phyloP scores from a whole-genome alignment of 148 eudicot species.

The Silene uniflora region DNA sequence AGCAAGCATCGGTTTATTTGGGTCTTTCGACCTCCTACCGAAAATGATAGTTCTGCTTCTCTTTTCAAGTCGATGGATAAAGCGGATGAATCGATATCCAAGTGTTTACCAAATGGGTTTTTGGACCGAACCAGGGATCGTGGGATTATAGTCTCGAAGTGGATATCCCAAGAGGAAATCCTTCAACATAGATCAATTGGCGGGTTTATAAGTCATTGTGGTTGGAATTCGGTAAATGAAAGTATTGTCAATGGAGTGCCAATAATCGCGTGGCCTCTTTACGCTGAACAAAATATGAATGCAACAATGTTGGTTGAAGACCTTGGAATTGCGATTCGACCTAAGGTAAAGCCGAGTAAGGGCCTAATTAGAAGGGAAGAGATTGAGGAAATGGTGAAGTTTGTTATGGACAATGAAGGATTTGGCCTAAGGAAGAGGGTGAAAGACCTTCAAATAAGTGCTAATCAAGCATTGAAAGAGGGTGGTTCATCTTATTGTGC shows the following conservation, averaged over 20 bases:
- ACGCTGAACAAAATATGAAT: slow-evolving; percentile 41
- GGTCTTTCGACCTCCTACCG: slow-evolving; percentile 42
- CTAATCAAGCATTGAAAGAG: slow-evolving; percentile 13
- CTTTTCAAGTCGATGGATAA: not conserved
- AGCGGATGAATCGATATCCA: not conserved
- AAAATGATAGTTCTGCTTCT: slow-evolving; percentile 14
- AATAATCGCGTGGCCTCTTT: slow-evolving; percentile 43
- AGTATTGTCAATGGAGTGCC: slow-evolving; percentile 39
- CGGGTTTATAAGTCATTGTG: slow-evolving; percentile 41
- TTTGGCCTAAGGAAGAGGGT: slow-evolving; percentile 17
- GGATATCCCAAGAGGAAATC: slow-evolving; percentile 36
- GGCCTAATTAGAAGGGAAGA: slow-evolving; percentile 28
- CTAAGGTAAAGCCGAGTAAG: slow-evolving; percentile 17
- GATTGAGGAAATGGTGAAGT: slow-evolving; percentile 24
- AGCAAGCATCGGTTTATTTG: slow-evolving; percentile 46
- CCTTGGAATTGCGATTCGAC: slow-evolving; percentile 25
- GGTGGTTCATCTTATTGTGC: slow-evolving; percentile 23
- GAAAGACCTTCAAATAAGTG: slow-evolving; percentile 19
- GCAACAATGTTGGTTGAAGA: slow-evolving; percentile 26
- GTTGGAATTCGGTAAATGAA: slow-evolving; percentile 41
- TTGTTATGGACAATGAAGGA: slow-evolving; percentile 27
- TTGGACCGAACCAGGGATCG: slow-evolving; percentile 25
- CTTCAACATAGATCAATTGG: slow-evolving; percentile 36
- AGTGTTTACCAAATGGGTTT: slow-evolving; percentile 34
- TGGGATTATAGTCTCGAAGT: slow-evolving; percentile 33